Evolutionary conservation across 2,329 filamentous ascomycete species (phyloP).

Genomic region (Colletotrichum sp.): DNA sequence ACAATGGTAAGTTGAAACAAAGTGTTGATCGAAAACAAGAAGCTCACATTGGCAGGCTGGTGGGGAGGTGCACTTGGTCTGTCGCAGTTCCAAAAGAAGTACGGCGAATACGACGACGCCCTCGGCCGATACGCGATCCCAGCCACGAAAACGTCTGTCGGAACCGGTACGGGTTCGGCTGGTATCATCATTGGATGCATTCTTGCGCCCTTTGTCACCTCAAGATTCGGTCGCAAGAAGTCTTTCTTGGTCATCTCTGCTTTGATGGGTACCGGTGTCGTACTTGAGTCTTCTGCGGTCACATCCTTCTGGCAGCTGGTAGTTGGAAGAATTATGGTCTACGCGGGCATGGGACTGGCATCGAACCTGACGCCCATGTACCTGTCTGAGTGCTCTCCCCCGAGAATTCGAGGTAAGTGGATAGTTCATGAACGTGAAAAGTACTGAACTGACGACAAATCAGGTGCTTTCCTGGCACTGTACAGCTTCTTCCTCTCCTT

Average conservation of each 20-base stretch:
- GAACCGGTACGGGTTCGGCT: background rate
- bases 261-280: background rate
- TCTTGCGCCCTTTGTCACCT: constrained; percentile 2
- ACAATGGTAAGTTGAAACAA: background rate
- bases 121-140: background rate
- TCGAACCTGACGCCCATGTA: constrained; percentile 1
- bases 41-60: background rate
- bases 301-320: constrained; percentile 19
- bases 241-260: constrained; percentile 2
- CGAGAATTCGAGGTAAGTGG: background rate
- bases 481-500: constrained; percentile 10
- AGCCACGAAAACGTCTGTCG: background rate
- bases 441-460: fast-evolving
- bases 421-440: fast-evolving
- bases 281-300: constrained; percentile 1
- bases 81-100: background rate
- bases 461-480: background rate
- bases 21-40: background rate
- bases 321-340: constrained; percentile 2
- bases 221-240: constrained; percentile 3
- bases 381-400: background rate
- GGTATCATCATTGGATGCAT: constrained; percentile 14
- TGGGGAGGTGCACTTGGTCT: background rate
- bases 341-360: background rate
- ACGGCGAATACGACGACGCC: background rate